phyloP scores from a whole-genome alignment of 2,329 filamentous ascomycete species.

The Westerdykella ornata region DNA sequence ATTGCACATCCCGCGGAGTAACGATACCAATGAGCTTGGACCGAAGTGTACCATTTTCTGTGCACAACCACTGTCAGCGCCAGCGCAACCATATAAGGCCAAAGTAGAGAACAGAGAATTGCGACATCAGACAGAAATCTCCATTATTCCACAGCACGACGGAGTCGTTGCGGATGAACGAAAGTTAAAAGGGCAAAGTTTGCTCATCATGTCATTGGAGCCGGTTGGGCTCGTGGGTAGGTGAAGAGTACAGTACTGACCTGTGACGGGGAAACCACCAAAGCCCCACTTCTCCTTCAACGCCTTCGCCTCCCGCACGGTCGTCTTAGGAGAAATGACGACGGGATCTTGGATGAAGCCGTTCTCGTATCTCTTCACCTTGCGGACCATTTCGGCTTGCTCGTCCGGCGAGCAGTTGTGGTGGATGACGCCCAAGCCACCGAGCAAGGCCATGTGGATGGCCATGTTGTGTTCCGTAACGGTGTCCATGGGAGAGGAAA shows the following conservation, averaged over 20 bases:
- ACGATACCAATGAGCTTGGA: conserved; percentile 97
- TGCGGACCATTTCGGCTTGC: conserved; percentile 97
- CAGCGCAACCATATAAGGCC: neutral
- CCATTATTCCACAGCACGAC: conserved; percentile 73
- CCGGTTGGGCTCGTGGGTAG: neutral
- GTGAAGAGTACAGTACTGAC: conserved; percentile 52
- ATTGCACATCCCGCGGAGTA: conserved; percentile 96
- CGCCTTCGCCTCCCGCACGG: conserved; percentile 81
- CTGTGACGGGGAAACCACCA: conserved; percentile 95
- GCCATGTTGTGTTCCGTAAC: conserved; percentile 99
- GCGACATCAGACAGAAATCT: conserved; percentile 46
- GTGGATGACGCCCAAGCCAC: conserved; percentile 89
- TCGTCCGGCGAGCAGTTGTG: conserved; percentile 98
- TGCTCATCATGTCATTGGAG: conserved; percentile 62
- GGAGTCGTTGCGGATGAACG: conserved; percentile 98
- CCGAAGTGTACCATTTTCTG: conserved; percentile 85
- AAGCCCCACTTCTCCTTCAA: conserved; percentile 98
- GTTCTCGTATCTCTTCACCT: conserved; percentile 99
- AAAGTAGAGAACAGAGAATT: conserved; percentile 5
- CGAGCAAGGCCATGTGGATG: conserved; percentile 88
- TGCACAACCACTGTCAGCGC: conserved; percentile 17
- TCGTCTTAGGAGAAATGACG: conserved; percentile 79
- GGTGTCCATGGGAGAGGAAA: conserved; percentile 99
- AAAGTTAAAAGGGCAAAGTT: conserved; percentile 84
- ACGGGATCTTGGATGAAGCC: conserved; percentile 96